phyloP scores from a whole-genome alignment of 768 basidiomycete genomes.

The Paxillus involutus region DNA sequence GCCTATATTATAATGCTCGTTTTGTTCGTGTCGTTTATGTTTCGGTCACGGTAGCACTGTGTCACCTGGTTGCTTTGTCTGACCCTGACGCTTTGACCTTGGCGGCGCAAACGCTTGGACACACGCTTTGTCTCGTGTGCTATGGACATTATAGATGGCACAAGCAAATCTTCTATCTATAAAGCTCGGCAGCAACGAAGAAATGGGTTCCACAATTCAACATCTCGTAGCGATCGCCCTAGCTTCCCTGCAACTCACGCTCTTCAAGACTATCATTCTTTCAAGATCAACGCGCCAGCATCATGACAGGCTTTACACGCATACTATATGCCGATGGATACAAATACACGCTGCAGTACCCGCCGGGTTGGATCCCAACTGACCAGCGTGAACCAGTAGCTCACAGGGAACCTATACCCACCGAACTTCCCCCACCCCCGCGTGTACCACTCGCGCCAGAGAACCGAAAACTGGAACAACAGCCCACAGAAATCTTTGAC shows the following conservation, averaged over 20 bases:
- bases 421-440: background rate
- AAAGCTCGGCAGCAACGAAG: background rate
- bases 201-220: background rate
- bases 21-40: too few species aligned
- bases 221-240: background rate
- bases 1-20: too few species aligned
- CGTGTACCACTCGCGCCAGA: background rate
- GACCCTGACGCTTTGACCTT: background rate
- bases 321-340: conserved; percentile 2
- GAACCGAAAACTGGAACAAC: background rate
- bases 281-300: background rate
- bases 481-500: background rate
- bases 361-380: conserved; percentile 3
- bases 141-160: background rate
- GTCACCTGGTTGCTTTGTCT: too few species aligned
- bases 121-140: background rate
- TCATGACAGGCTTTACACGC: conserved; percentile 8
- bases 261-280: background rate
- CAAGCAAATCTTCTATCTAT: background rate
- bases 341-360: conserved; percentile 10
- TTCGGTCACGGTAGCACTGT: too few species aligned
- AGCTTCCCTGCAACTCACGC: too few species aligned
- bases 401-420: background rate
- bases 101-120: background rate
- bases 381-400: conserved; percentile 4